Evolutionary conservation across 2,329 filamentous ascomycete species (phyloP).

Genomic region (Anisogramma anomala): DNA sequence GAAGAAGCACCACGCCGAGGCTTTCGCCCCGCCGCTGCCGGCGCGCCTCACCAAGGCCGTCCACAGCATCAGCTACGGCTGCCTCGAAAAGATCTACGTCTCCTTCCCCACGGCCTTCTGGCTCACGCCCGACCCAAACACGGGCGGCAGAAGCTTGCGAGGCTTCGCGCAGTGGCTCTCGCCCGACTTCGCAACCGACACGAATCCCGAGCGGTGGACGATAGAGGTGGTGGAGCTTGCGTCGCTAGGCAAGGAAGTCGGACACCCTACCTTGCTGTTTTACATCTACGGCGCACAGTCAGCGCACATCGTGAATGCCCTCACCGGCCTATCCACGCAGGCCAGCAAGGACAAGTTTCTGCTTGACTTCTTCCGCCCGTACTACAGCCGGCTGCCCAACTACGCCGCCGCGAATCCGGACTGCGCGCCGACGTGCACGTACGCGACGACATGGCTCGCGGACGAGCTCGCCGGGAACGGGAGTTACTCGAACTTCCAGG

Average conservation of each 20-base stretch:
- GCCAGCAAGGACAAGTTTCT: conserved; percentile 43
- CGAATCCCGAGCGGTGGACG: conserved; percentile 56
- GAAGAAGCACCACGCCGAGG: conserved; percentile 39
- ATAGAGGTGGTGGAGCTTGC: conserved; percentile 70
- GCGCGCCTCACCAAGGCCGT: conserved; percentile 48
- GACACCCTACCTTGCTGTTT: conserved; percentile 77
- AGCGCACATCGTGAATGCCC: conserved; percentile 24
- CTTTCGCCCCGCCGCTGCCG: conserved; percentile 52
- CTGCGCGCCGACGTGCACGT: conserved; percentile 51
- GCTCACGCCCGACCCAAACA: conserved; percentile 31
- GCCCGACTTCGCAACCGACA: conserved; percentile 52
- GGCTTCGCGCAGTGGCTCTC: conserved; percentile 68
- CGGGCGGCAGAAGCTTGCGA: conserved; percentile 32
- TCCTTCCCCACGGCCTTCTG: conserved; percentile 70
- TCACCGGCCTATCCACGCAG: conserved; percentile 31
- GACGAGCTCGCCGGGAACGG: conserved; percentile 74
- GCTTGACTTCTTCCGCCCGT: conserved; percentile 60
- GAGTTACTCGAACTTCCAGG: conserved; percentile 76
- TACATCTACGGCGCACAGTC: conserved; percentile 61
- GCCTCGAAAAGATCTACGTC: conserved; percentile 58
- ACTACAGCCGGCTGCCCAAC: conserved; percentile 62
- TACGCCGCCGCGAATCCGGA: conserved; percentile 42
- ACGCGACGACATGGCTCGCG: conserved; percentile 66
- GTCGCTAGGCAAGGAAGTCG: conserved; percentile 38
- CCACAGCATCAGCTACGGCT: conserved; percentile 54